Percentiles rank a stretch among this genome's conserved stretches.
These are phyloP conservation scores for Komagataella ulmi DNA, from an alignment of 805 yeast genomes.

Conservation along the genomic window DNA sequence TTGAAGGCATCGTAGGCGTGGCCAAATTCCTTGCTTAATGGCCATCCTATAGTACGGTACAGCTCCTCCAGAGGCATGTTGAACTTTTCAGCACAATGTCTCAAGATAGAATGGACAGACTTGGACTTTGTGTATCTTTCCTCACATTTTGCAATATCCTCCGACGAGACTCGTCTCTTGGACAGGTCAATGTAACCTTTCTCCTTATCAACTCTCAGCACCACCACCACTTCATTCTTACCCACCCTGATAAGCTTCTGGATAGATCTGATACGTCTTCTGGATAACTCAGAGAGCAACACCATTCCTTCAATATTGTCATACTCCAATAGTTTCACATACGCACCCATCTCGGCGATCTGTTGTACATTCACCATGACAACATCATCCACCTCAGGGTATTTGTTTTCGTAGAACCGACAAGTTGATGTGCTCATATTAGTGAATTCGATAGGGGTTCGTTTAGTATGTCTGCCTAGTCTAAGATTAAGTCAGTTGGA, in stretches of 20 bases:
- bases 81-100: conserved; percentile 97
- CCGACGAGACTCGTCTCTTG: conserved; percentile 95
- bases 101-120: conserved; percentile 94
- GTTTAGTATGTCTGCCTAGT: background rate
- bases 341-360: conserved; percentile 99
- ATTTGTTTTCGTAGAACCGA: conserved; percentile 95
- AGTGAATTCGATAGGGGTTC: background rate
- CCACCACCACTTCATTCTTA: conserved; percentile 96
- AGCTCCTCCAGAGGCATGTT: conserved; percentile 74
- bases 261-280: conserved; percentile 97
- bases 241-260: conserved; percentile 97
- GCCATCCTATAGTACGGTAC: conserved; percentile 93
- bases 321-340: conserved; percentile 88
- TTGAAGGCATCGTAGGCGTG: conserved; percentile 97
- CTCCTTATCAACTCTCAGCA: conserved; percentile 94
- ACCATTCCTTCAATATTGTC: conserved; percentile 99
- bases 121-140: conserved; percentile 94
- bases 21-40: conserved; percentile 86
- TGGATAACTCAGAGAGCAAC: conserved; percentile 83
- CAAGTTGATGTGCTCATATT: conserved; percentile 79
- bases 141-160: conserved; percentile 94
- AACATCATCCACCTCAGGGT: conserved; percentile 97
- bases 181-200: conserved; percentile 97
- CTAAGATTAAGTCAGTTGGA: background rate
- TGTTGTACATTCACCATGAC: conserved; percentile 98